Conservation (phyloP, 2,329 filamentous ascomycete species). For the Fusarium brevicatenulatum region DNA sequence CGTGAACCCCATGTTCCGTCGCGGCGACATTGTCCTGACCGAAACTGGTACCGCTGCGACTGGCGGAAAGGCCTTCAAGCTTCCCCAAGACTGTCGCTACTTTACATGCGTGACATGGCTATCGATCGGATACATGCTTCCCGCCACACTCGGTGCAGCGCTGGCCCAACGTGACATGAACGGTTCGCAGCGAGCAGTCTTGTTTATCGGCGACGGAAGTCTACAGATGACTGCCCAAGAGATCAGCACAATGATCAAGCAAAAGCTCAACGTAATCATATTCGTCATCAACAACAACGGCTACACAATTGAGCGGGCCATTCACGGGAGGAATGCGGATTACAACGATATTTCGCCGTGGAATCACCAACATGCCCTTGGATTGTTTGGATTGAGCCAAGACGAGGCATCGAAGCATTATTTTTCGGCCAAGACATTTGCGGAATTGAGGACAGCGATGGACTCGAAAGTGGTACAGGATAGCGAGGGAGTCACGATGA, state of each 20-base stretch:
- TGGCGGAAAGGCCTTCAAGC: constrained; percentile 5
- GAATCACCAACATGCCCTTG: constrained; percentile 11
- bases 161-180: not conserved
- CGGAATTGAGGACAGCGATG: not conserved
- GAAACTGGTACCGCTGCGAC: constrained; percentile 20
- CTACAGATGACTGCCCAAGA: constrained; percentile 16
- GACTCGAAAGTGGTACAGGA: not conserved
- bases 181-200: not conserved
- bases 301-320: constrained; percentile 17
- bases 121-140: constrained; percentile 23
- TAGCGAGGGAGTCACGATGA: not conserved
- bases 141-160: constrained; percentile 10
- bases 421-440: not conserved
- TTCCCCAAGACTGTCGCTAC: not conserved
- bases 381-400: not conserved
- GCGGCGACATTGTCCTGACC: not conserved
- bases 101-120: constrained; percentile 18
- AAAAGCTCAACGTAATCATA: constrained; percentile 9
- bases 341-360: constrained; percentile 17
- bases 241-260: constrained; percentile 16
- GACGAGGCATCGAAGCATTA: not conserved
- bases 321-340: constrained; percentile 8
- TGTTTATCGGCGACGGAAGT: constrained; percentile 18
- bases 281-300: constrained; percentile 23
- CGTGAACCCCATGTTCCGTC: constrained; percentile 11